Evolutionary conservation across 352 stramenopile genomes (phyloP).

Genomic region (Pythium utonaiense): DNA sequence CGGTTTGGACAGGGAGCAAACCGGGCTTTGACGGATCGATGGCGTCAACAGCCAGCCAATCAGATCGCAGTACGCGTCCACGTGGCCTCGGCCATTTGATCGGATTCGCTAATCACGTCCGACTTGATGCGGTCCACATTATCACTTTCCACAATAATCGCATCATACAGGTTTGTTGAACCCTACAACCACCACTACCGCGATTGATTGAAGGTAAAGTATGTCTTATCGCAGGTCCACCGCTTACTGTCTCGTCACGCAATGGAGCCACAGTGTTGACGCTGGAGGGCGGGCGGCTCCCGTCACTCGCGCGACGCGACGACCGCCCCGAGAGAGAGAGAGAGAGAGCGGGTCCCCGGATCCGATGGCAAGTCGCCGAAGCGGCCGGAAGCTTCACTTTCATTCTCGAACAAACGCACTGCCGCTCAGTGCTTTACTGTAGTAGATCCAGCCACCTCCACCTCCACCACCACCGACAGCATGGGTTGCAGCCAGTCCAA

Average conservation of each 20-base stretch:
- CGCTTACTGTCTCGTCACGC: neutral
- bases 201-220: neutral
- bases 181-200: neutral
- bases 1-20: neutral
- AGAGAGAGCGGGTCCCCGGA: neutral
- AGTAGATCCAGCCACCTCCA: neutral
- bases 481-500: conserved; percentile 6
- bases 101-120: neutral
- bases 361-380: neutral
- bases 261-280: neutral
- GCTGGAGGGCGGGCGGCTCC: neutral
- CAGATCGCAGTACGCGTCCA: neutral
- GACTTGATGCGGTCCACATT: neutral
- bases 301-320: neutral
- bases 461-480: neutral
- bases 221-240: neutral
- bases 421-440: neutral
- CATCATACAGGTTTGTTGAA: neutral
- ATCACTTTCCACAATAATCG: neutral
- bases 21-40: neutral
- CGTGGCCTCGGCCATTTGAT: neutral
- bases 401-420: neutral
- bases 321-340: too few species aligned
- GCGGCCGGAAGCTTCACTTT: neutral
- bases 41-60: neutral